These are phyloP conservation scores for Lentinula novae-zelandiae DNA, from an alignment of 1,284 basidiomycete species.

Conservation along the genomic window DNA sequence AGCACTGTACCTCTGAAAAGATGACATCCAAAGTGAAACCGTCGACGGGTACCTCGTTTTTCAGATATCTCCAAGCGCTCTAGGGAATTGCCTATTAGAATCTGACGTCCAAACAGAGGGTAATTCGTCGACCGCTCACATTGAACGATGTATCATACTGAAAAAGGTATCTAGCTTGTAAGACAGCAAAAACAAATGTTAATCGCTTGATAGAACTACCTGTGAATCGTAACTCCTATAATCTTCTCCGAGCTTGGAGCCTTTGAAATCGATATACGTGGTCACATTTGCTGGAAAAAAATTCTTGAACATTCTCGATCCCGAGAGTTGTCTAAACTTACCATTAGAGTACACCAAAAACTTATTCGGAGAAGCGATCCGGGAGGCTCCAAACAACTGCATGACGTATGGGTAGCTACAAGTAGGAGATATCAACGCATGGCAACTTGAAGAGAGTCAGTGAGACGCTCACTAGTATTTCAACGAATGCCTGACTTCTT, in stretches of 20 bases:
- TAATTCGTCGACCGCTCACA: not conserved
- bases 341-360: conserved; percentile 1
- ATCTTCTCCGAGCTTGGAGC: not conserved
- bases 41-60: not conserved
- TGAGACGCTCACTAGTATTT: not conserved
- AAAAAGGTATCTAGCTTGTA: not conserved
- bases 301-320: not conserved
- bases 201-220: not conserved
- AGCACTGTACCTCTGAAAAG: not conserved
- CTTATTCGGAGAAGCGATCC: not conserved
- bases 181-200: not conserved
- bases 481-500: not conserved
- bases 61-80: conserved; percentile 1
- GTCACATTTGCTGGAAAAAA: not conserved
- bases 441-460: not conserved
- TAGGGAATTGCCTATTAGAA: not conserved
- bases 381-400: not conserved
- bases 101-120: not conserved
- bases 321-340: not conserved
- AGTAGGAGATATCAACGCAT: not conserved
- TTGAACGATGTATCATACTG: not conserved
- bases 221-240: not conserved
- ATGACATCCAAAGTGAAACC: conserved; percentile 2
- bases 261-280: not conserved
- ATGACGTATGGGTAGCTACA: not conserved